Evolutionary conservation across 1,284 basidiomycete species (phyloP), one percentile per base, ranked within the genome.

Genomic region (Leccinum solheimii): DNA sequence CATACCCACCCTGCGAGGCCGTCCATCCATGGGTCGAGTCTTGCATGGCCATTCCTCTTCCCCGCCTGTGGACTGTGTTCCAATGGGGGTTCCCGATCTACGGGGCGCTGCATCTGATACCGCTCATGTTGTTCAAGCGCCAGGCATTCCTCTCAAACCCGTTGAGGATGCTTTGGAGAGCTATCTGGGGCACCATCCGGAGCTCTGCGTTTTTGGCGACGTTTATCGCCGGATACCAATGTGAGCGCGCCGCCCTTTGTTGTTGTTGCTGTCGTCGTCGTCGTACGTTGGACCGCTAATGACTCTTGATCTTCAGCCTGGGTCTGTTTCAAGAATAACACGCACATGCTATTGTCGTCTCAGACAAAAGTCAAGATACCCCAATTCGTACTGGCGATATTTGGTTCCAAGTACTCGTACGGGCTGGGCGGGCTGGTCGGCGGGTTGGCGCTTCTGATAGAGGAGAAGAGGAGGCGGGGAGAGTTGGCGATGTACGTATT

Each of bases 401-500:
- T 95, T 30, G 78, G 86, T 56, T 86, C 87, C 51, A 90, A 88
- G 69, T 81, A 80, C 57, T 84, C 86, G n/a, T 92, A 88, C 76
- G 92, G 86, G 84, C 43, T 93, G 5, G 83, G 87, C 5, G 96
- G 95, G 0, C 83, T 95, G 62, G 74, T 88, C 5, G 84, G 91
- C 9, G 94, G 91, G 16, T 69, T 96, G 3, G 85, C 92, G 13
- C 79, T 98, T 45, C 87, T 98, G 59, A 84, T 97, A 4, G 97
- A 99, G 72, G 94, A 95, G 71, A 90, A 87, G 75, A 80, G 87
- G 56, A 80, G 94, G 14, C 81, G 94, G 13, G 87, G 86, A 3
- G 94, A 97, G 76, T 78, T 97, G 65, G 94, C 96, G 30, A 96
- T 97, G 89, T 99, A 97, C 75, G 94, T 95, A 3, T 78, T 98